Evolutionary conservation across 2,329 filamentous ascomycete species (phyloP), one percentile per base, ranked within the genome.

Genomic region (Apiospora malaysiana): DNA sequence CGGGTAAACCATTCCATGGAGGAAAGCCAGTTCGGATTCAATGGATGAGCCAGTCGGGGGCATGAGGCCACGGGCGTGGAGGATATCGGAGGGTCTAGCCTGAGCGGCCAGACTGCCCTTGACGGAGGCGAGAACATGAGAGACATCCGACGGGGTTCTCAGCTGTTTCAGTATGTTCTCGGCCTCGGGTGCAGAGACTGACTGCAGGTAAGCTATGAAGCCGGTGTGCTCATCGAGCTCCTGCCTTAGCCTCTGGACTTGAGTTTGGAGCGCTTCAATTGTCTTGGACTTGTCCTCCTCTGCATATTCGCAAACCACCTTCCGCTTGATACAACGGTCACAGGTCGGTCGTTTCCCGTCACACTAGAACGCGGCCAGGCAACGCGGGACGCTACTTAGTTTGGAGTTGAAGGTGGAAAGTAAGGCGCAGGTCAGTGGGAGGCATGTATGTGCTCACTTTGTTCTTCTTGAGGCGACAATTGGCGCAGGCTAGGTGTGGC

Each of bases 1-100:
- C 12, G 65, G 65, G 25, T 66, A 66, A 12, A 45, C 40, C 40
- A 43, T 66, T 37, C 40, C 40, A 37, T 66, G 65, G n/a, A 45
- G 37, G n/a, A 45, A 66, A 4, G 25, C 5, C 16, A 66, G 65
- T 40, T 66, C 65, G 37, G 27, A 25, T 45, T 66, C 65, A 7
- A 66, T 42, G 37, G 40, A 43, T n/a, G 65, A 66, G 10, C 40
- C 40, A 9, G 65, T 18, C 65, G 65, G 37, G 40, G 65, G 40
- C 21, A 45, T 43, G 21, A 45, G n/a, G 40, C n/a, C 65, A 7
- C 65, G 65, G n/a, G 65, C 65, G 12, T 23, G 40, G 21, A 25
- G n/a, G 40, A 66, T 40, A 18, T 43, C 40, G 40, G 65, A 66
- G 2, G 65, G 65, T 14, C 40, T 40, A 5, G 25, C 65, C 40